Evolutionary conservation across 2,329 filamentous ascomycete species (phyloP).

Genomic region (Epichloe sibirici): DNA sequence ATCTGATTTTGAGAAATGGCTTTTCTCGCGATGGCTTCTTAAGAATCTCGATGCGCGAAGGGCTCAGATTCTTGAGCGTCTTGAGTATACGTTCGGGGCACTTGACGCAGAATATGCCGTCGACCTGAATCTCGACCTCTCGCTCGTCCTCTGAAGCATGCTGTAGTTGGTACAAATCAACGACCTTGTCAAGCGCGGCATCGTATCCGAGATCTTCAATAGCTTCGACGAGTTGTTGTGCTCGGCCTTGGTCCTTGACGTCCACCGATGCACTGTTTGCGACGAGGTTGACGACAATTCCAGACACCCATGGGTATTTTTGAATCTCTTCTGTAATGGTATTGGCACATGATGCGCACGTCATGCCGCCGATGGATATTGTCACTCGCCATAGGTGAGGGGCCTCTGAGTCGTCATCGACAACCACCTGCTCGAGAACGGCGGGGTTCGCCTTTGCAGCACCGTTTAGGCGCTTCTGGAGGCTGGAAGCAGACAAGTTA

Average conservation of each 20-base stretch:
- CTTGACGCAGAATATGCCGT: conserved; percentile 64
- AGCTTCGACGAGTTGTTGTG: conserved; percentile 26
- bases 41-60: conserved; percentile 38
- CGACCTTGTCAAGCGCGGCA: conserved; percentile 41
- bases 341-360: conserved; percentile 56
- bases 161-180: conserved; percentile 30
- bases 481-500: conserved; percentile 4
- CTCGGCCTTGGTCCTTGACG: conserved; percentile 27
- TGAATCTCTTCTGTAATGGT: conserved; percentile 47
- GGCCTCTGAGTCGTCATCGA: conserved; percentile 7
- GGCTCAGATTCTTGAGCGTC: conserved; percentile 40
- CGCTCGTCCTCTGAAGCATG: conserved; percentile 26
- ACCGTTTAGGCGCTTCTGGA: conserved; percentile 3
- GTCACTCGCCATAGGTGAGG: conserved; percentile 33
- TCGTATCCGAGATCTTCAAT: conserved; percentile 57
- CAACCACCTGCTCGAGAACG: conserved; percentile 14
- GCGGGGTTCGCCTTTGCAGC: conserved; percentile 3
- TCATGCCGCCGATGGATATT: conserved; percentile 60
- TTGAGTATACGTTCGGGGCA: conserved; percentile 49
- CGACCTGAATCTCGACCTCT: conserved; percentile 51
- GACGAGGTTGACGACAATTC: conserved; percentile 50
- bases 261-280: conserved; percentile 54
- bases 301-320: conserved; percentile 43
- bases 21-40: conserved; percentile 42
- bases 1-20: conserved; percentile 59